phyloP scores from a whole-genome alignment of 2,329 filamentous ascomycete species.

The Tympanopsis confertula region DNA sequence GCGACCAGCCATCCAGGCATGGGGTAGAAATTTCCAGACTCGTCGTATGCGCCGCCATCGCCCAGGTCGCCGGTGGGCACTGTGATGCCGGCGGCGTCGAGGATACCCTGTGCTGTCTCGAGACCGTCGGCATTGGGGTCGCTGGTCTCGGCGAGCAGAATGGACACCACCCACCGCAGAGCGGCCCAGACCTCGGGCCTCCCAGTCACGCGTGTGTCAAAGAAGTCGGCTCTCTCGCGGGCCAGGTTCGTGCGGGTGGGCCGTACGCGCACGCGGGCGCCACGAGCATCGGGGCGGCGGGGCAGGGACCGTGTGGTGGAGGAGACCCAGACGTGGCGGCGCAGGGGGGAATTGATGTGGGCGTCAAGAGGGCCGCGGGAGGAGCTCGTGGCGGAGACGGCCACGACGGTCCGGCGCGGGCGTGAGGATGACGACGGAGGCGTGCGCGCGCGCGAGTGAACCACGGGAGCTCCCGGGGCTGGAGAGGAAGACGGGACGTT shows the following conservation, averaged over 20 bases:
- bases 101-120: constrained; percentile 65
- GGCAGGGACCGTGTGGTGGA: background rate
- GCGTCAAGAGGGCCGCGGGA: constrained; percentile 34
- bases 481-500: background rate
- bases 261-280: constrained; percentile 42
- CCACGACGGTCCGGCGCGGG: too few species aligned
- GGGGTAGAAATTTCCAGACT: constrained; percentile 57
- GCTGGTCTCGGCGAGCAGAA: constrained; percentile 41
- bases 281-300: too few species aligned
- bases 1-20: constrained; percentile 58
- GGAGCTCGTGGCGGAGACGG: background rate
- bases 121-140: constrained; percentile 18
- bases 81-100: constrained; percentile 68
- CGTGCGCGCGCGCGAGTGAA: too few species aligned
- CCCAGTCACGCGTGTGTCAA: constrained; percentile 80
- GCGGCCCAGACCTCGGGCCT: constrained; percentile 70
- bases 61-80: constrained; percentile 62
- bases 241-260: constrained; percentile 55
- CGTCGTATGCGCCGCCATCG: constrained; percentile 59
- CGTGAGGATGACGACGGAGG: too few species aligned
- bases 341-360: constrained; percentile 61
- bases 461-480: too few species aligned
- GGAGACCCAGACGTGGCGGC: constrained; percentile 54
- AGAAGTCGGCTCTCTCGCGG: constrained; percentile 70
- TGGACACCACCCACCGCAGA: constrained; percentile 52